phyloP scores from a whole-genome alignment of 768 basidiomycete species.

The Naganishia onofrii region DNA sequence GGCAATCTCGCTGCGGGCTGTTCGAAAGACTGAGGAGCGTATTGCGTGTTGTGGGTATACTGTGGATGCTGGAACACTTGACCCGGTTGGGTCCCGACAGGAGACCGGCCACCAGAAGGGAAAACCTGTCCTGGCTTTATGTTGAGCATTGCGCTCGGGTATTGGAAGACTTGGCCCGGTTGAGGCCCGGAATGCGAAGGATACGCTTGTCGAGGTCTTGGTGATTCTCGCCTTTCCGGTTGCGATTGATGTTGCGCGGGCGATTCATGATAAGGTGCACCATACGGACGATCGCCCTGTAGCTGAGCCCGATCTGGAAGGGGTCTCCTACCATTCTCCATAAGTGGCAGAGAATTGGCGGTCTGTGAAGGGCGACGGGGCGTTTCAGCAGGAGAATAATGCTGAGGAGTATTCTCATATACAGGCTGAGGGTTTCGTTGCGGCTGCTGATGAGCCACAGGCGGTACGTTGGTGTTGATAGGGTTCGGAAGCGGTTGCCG shows the following conservation, averaged over 20 bases:
- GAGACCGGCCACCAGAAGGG: conserved; percentile 30
- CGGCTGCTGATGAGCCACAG: conserved; percentile 19
- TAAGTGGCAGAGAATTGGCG: not conserved
- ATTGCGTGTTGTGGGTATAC: not conserved
- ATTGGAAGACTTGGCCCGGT: conserved; percentile 50
- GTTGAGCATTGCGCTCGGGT: conserved; percentile 36
- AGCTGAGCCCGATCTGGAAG: not conserved
- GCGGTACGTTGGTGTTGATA: conserved; percentile 21
- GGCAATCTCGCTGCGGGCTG: conserved; percentile 26
- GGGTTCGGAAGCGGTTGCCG: conserved; percentile 4
- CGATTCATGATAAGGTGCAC: conserved; percentile 9
- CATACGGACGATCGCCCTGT: not conserved
- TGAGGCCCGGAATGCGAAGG: conserved; percentile 40
- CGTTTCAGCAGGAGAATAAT: not conserved
- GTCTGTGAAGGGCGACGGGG: conserved; percentile 7
- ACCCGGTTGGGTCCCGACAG: conserved; percentile 3
- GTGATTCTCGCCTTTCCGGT: conserved; percentile 15
- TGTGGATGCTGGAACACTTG: conserved; percentile 26
- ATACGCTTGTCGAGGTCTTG: conserved; percentile 20
- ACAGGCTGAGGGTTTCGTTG: not conserved
- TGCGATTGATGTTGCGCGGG: conserved; percentile 28
- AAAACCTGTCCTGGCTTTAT: conserved; percentile 45
- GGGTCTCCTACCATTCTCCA: conserved; percentile 18
- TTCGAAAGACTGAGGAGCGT: conserved; percentile 3
- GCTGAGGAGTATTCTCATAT: not conserved